These are phyloP conservation scores for Theobroma cacao DNA, from an alignment of 345 rosid genomes.

Conservation along the genomic window DNA sequence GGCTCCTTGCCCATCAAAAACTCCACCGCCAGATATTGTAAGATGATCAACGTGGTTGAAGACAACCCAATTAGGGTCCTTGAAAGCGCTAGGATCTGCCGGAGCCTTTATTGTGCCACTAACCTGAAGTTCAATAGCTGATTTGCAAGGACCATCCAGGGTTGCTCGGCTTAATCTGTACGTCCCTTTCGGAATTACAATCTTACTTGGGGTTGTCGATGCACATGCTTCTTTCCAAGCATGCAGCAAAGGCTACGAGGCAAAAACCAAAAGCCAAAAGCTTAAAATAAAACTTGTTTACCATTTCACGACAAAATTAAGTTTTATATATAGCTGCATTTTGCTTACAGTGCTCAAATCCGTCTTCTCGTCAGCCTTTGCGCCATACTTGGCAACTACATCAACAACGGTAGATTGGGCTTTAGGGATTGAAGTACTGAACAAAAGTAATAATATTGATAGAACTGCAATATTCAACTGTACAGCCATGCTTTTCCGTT, in stretches of 20 bases:
- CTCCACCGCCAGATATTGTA: slow-evolving; percentile 32
- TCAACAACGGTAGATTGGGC: slow-evolving; percentile 13
- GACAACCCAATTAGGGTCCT: slow-evolving; percentile 30
- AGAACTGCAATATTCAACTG: neutral
- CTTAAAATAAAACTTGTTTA: too few species aligned
- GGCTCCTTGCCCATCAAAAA: slow-evolving; percentile 49
- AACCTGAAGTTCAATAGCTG: neutral
- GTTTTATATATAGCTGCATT: too few species aligned
- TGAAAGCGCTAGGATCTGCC: neutral
- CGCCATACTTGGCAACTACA: slow-evolving; percentile 37
- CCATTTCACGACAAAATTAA: too few species aligned
- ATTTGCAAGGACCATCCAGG: neutral
- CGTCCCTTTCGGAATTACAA: neutral
- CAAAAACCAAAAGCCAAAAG: too few species aligned
- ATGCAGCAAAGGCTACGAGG: neutral
- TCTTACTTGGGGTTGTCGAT: neutral
- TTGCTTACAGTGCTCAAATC: slow-evolving; percentile 34
- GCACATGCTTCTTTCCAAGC: neutral
- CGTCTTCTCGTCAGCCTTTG: slow-evolving; percentile 27
- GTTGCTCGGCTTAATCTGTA: neutral
- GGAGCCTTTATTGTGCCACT: neutral
- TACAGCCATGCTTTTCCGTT: neutral
- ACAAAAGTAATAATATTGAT: neutral
- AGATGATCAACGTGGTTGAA: slow-evolving; percentile 26
- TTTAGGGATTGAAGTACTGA: neutral